These are phyloP conservation scores for Psophocarpus tetragonolobus DNA, from an alignment of 306 rosid species.

Conservation along the genomic window DNA sequence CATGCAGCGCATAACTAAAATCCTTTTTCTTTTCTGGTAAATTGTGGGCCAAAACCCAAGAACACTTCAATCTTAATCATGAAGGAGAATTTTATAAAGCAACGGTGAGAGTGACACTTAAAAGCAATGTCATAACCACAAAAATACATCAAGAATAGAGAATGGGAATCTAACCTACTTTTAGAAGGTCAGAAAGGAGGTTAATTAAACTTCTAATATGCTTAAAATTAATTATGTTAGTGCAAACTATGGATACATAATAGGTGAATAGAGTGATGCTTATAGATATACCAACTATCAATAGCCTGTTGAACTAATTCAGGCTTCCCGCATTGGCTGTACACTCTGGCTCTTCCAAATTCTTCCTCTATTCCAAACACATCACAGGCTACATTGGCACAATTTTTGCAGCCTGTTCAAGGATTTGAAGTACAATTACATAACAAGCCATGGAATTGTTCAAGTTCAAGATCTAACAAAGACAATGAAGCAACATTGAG, in stretches of 20 bases:
- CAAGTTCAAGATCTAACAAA: conserved; percentile 23
- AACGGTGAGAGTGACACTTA: neutral
- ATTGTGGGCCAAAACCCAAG: neutral
- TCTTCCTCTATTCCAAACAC: conserved; percentile 89
- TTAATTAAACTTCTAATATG: neutral
- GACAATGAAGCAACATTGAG: conserved; percentile 13
- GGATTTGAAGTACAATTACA: conserved; percentile 16
- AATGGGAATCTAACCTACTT: no score
- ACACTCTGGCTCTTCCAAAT: conserved; percentile 88
- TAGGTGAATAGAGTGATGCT: neutral
- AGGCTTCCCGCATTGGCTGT: conserved; percentile 62
- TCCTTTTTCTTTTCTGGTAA: neutral
- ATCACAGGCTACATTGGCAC: conserved; percentile 76
- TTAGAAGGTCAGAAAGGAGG: no score
- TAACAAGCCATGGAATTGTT: neutral
- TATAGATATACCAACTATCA: conserved; percentile 71
- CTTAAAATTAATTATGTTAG: neutral
- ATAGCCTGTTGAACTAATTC: conserved; percentile 74
- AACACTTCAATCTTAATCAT: neutral
- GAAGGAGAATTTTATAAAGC: conserved; percentile 6
- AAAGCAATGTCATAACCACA: no score
- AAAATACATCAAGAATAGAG: neutral
- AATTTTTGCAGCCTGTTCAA: conserved; percentile 85
- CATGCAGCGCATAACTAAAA: neutral
- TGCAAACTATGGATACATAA: neutral